phyloP scores from a whole-genome alignment of 306 rosid genomes.

The Trichosanthes cucumerina region DNA sequence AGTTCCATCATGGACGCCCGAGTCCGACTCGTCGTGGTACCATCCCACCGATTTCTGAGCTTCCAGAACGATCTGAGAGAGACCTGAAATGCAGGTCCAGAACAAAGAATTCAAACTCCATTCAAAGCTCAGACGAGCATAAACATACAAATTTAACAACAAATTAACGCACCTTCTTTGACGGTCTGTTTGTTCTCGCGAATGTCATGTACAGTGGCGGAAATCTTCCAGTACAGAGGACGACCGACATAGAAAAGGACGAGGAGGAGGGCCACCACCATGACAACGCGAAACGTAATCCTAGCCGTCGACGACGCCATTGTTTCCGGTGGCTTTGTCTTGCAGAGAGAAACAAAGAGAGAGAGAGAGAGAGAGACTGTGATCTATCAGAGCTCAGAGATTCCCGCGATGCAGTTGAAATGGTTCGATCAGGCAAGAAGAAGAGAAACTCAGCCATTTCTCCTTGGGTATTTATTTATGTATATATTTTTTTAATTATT shows the following conservation, averaged over 20 bases:
- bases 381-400: conserved; percentile 1
- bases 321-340: conserved; percentile 1
- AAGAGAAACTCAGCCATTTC: not conserved
- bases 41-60: conserved; percentile 82
- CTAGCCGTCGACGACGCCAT: conserved; percentile 54
- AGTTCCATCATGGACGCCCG: conserved; percentile 17
- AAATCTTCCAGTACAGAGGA: conserved; percentile 79
- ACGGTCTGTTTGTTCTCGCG: conserved; percentile 73
- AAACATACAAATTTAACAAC: not conserved
- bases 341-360: not conserved
- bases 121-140: not conserved
- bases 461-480: not conserved
- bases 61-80: conserved; percentile 74
- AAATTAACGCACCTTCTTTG: conserved; percentile 38
- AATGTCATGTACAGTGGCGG: conserved; percentile 73
- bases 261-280: conserved; percentile 26
- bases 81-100: conserved; percentile 28
- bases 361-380: not conserved
- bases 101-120: not conserved
- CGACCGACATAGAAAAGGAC: conserved; percentile 66
- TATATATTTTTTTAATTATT: not conserved
- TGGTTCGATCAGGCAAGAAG: not conserved
- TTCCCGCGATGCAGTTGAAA: conserved; percentile 7
- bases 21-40: conserved; percentile 50
- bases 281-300: conserved; percentile 35